These are phyloP conservation scores for Solanum chmielewskii DNA, from an alignment of 257 asterid genomes.

Conservation along the genomic window DNA sequence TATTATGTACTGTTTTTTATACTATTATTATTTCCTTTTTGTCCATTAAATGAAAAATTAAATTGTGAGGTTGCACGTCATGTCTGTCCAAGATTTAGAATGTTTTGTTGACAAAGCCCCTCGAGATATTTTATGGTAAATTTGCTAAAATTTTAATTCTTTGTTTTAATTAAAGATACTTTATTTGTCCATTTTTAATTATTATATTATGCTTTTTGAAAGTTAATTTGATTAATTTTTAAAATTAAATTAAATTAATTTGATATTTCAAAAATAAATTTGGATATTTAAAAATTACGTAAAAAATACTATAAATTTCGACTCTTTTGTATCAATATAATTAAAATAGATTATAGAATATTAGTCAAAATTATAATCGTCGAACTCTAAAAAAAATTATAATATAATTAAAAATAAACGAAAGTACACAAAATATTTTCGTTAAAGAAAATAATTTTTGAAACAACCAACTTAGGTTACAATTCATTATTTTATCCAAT, in stretches of 20 bases:
- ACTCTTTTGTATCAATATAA: no score
- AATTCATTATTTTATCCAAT: neutral
- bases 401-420: no score
- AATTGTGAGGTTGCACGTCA: no score
- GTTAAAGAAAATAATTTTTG: neutral
- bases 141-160: neutral
- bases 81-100: neutral
- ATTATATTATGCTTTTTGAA: no score
- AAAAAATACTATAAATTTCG: rapidly evolving
- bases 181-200: no score
- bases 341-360: no score
- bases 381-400: no score
- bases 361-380: no score
- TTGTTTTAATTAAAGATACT: neutral
- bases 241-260: no score
- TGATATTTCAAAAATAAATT: no score
- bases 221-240: no score
- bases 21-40: neutral
- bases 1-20: neutral
- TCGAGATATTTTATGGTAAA: neutral
- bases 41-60: neutral
- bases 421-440: no score
- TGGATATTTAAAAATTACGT: rapidly evolving
- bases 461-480: neutral
- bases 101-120: neutral